Percentiles rank a stretch among this genome's conserved stretches.
phyloP scores from a whole-genome alignment of 1,284 basidiomycete genomes.

The Heterobasidion occidentale region DNA sequence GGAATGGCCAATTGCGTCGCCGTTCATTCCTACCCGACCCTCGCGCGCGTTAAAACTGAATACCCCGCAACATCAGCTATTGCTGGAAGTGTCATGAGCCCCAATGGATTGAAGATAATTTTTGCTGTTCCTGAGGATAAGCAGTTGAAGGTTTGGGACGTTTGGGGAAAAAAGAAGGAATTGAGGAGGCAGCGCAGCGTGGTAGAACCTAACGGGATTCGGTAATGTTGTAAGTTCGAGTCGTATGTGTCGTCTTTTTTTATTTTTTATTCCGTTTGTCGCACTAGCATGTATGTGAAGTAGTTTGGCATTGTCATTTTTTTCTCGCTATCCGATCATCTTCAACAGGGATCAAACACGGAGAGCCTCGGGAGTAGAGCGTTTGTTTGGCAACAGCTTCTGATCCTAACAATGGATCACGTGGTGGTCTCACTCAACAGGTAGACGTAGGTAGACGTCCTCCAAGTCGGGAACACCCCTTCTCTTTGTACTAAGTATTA shows the following conservation, averaged over 20 bases:
- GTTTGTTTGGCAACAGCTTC: no score
- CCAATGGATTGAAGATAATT: conserved; percentile 38
- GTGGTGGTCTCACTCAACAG: not conserved
- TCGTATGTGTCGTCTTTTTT: not conserved
- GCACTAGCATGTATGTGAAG: not conserved
- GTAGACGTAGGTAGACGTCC: no score
- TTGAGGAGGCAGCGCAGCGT: conserved; percentile 31
- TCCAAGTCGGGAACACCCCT: not conserved
- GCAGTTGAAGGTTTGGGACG: conserved; percentile 45
- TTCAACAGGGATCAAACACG: no score
- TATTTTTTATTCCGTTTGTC: not conserved
- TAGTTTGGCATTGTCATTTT: not conserved
- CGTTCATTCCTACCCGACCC: conserved; percentile 49
- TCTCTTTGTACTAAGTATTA: not conserved
- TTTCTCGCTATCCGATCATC: no score
- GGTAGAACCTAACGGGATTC: conserved; percentile 6
- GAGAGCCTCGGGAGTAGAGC: no score
- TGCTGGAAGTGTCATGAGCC: conserved; percentile 36
- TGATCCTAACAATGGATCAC: not conserved
- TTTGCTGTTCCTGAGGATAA: conserved; percentile 39
- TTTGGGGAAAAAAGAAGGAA: conserved; percentile 45
- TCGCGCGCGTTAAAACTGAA: conserved; percentile 33
- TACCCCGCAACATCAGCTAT: conserved; percentile 33
- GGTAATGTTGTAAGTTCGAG: not conserved
- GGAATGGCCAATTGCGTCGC: conserved; percentile 38